These are phyloP conservation scores for Ganoderma multipileum DNA, from an alignment of 1,284 basidiomycete genomes.

Conservation along the genomic window DNA sequence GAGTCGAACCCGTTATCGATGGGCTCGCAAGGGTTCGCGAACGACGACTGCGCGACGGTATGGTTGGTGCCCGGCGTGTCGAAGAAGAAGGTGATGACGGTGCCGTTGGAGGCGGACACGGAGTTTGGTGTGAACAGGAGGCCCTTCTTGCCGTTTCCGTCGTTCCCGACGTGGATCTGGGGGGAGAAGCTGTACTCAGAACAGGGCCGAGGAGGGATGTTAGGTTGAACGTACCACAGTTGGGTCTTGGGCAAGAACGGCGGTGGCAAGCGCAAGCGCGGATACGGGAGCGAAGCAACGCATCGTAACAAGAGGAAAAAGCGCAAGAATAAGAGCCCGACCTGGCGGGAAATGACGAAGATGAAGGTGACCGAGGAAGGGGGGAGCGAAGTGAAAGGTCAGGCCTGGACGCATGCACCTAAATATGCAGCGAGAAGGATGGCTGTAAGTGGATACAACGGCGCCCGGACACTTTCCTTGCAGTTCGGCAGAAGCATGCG, in stretches of 20 bases:
- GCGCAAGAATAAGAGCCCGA: background rate
- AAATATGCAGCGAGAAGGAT: background rate
- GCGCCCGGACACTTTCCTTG: background rate
- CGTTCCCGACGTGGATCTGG: constrained; percentile 42
- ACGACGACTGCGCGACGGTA: constrained; percentile 59
- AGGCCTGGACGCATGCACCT: background rate
- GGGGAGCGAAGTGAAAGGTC: background rate
- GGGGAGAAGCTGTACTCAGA: background rate
- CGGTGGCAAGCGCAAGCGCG: constrained; percentile 31
- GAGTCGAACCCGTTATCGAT: constrained; percentile 55
- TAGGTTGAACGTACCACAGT: constrained; percentile 11
- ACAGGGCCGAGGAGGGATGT: background rate
- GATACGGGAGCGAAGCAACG: constrained; percentile 23
- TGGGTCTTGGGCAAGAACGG: constrained; percentile 34
- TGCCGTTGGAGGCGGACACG: constrained; percentile 51
- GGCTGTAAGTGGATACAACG: background rate
- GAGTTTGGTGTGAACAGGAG: constrained; percentile 53
- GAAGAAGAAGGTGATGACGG: constrained; percentile 56
- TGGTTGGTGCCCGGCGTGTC: constrained; percentile 57
- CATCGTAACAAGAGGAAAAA: constrained; percentile 25
- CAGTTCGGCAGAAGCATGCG: background rate
- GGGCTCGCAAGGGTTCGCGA: constrained; percentile 52
- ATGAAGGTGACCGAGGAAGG: background rate
- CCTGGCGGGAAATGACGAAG: background rate
- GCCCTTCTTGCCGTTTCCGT: constrained; percentile 37